Evolutionary conservation across 352 stramenopile species (phyloP).

Genomic region (Globisporangium viniferum): DNA sequence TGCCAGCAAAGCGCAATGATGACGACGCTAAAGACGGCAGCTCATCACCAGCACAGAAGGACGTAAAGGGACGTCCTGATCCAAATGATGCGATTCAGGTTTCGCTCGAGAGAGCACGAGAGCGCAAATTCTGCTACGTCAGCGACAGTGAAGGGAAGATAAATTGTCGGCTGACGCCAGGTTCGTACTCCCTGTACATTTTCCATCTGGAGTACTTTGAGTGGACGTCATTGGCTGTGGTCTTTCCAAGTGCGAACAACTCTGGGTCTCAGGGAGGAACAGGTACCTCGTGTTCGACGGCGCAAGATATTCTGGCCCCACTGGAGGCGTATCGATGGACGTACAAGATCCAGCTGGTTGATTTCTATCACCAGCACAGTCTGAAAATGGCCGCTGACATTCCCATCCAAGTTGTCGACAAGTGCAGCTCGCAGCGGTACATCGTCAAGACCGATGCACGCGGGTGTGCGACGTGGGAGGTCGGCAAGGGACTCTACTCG

Average conservation of each 20-base stretch:
- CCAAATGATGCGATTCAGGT: constrained; percentile 6
- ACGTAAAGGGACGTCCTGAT: neutral
- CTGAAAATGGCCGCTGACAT: constrained; percentile 38
- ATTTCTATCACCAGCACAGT: constrained; percentile 60
- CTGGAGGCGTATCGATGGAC: constrained; percentile 61
- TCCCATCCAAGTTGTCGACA: constrained; percentile 52
- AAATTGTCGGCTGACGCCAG: constrained; percentile 40
- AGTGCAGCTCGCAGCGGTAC: constrained; percentile 45
- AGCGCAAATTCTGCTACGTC: constrained; percentile 25
- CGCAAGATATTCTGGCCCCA: constrained; percentile 55
- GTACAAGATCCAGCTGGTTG: constrained; percentile 58
- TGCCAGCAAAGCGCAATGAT: neutral
- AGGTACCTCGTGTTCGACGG: constrained; percentile 20
- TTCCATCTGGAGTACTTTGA: constrained; percentile 75
- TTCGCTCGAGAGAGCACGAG: constrained; percentile 8
- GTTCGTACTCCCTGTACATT: constrained; percentile 67
- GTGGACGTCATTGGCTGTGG: constrained; percentile 55
- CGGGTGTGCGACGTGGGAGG: constrained; percentile 50
- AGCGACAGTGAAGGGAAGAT: constrained; percentile 36
- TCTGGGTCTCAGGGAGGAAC: constrained; percentile 35
- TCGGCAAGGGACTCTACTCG: constrained; percentile 59
- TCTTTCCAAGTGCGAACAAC: constrained; percentile 49
- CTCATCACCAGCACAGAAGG: neutral
- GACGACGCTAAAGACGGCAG: neutral
- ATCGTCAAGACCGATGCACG: constrained; percentile 37